These are phyloP conservation scores for Pestalotiopsis sp. DNA, from an alignment of 2,329 filamentous ascomycete genomes.

Conservation along the genomic window DNA sequence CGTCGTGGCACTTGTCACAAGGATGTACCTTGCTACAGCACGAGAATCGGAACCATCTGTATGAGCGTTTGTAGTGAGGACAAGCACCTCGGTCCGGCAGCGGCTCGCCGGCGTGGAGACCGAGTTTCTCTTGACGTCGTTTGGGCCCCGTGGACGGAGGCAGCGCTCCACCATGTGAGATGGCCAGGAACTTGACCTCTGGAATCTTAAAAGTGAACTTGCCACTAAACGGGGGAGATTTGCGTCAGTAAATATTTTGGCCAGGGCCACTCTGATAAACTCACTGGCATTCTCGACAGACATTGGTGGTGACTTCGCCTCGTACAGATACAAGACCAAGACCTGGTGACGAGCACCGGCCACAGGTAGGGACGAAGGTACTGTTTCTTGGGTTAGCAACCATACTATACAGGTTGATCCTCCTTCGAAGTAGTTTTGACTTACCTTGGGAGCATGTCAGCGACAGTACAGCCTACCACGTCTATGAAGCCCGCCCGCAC, in stretches of 20 bases:
- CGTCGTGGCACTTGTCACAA: constrained; percentile 78
- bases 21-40: constrained; percentile 61
- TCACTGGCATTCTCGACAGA: constrained; percentile 75
- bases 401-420: not conserved
- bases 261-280: not conserved
- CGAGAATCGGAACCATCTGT: constrained; percentile 67
- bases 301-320: constrained; percentile 72
- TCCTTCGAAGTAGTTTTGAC: constrained; percentile 15
- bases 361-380: constrained; percentile 78
- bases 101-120: constrained; percentile 58
- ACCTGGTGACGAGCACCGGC: constrained; percentile 71
- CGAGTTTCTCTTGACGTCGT: constrained; percentile 55
- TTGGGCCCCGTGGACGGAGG: constrained; percentile 43
- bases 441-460: constrained; percentile 74
- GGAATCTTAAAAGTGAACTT: constrained; percentile 81
- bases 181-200: constrained; percentile 75
- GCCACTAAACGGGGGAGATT: constrained; percentile 34
- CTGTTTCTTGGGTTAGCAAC: constrained; percentile 40
- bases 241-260: not conserved
- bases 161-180: constrained; percentile 57
- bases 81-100: constrained; percentile 58
- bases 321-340: constrained; percentile 72
- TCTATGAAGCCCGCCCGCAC: constrained; percentile 80
- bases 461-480: constrained; percentile 71
- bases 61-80: constrained; percentile 59